These are phyloP conservation scores for Didymella pinodella DNA, from an alignment of 2,329 filamentous ascomycete genomes.

Conservation along the genomic window DNA sequence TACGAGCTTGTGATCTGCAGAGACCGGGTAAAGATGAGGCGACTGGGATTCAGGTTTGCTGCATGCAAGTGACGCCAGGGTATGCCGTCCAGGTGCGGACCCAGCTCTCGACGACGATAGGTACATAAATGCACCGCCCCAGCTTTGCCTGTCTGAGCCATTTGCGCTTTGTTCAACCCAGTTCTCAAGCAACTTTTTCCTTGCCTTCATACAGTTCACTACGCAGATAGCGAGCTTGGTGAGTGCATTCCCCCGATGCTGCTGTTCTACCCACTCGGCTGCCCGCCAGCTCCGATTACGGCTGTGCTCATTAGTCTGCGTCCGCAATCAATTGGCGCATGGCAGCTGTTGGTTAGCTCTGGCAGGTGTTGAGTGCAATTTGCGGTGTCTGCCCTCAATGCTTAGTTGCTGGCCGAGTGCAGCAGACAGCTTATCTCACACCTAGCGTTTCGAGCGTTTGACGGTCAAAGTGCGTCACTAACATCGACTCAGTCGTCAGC, in stretches of 20 bases:
- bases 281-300: slow-evolving; percentile 21
- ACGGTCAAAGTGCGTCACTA: slow-evolving; percentile 30
- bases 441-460: slow-evolving; percentile 30
- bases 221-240: slow-evolving; percentile 11
- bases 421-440: slow-evolving; percentile 36
- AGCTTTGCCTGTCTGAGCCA: slow-evolving; percentile 29
- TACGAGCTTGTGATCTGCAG: background rate
- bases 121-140: slow-evolving; percentile 42
- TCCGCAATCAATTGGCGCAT: slow-evolving; percentile 22
- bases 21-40: slow-evolving; percentile 14
- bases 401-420: slow-evolving; percentile 22
- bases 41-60: slow-evolving; percentile 28
- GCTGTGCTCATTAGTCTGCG: slow-evolving; percentile 32
- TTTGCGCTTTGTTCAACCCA: slow-evolving; percentile 22
- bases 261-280: slow-evolving; percentile 18
- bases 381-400: slow-evolving; percentile 24
- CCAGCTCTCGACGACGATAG: slow-evolving; percentile 28
- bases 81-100: slow-evolving; percentile 42
- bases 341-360: slow-evolving; percentile 27
- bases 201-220: background rate
- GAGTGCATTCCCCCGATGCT: slow-evolving; percentile 10
- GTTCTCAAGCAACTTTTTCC: slow-evolving; percentile 7
- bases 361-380: slow-evolving; percentile 27
- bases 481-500: slow-evolving; percentile 29
- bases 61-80: slow-evolving; percentile 38